Evolutionary conservation across 371 early-diverging fungal species (phyloP).

Genomic region (Mortierella sp.): DNA sequence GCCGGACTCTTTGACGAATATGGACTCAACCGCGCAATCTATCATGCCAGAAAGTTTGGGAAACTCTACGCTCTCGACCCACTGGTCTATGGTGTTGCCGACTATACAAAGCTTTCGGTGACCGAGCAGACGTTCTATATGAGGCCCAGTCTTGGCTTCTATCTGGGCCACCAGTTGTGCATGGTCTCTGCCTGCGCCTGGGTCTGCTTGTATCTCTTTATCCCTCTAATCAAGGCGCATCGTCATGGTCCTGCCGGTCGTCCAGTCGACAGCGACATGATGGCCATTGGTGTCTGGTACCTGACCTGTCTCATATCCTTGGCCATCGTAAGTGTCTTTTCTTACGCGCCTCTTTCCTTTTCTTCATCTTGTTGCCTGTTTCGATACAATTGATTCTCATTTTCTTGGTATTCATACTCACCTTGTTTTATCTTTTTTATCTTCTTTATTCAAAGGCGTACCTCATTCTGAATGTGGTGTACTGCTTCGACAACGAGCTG

Average conservation of each 20-base stretch:
- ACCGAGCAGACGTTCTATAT: constrained; percentile 29
- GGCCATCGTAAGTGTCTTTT: constrained; percentile 29
- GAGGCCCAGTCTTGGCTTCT: constrained; percentile 12
- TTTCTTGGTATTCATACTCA: background rate
- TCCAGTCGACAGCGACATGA: constrained; percentile 44
- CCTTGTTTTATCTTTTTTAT: background rate
- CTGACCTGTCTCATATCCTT: constrained; percentile 20
- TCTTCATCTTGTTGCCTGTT: background rate
- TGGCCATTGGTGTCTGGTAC: constrained; percentile 56
- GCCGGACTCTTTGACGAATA: background rate
- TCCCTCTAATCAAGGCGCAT: constrained; percentile 40
- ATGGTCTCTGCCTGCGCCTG: constrained; percentile 34
- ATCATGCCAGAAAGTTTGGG: background rate
- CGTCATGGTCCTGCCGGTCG: constrained; percentile 38
- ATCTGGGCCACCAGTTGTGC: constrained; percentile 29
- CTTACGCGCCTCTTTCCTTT: background rate
- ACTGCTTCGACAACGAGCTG: constrained; percentile 2
- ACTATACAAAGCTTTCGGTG: constrained; percentile 20
- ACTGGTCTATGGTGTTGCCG: background rate
- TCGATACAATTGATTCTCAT: background rate
- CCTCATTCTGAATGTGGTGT: constrained; percentile 15
- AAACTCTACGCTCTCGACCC: background rate
- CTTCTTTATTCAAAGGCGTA: constrained; percentile 12
- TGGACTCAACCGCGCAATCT: background rate
- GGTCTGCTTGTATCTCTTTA: constrained; percentile 40